A percentile compares a stretch with the other conserved stretches of the same genome.
phyloP scores from a whole-genome alignment of 257 asterid genomes.

The Galeopsis tetrahit region DNA sequence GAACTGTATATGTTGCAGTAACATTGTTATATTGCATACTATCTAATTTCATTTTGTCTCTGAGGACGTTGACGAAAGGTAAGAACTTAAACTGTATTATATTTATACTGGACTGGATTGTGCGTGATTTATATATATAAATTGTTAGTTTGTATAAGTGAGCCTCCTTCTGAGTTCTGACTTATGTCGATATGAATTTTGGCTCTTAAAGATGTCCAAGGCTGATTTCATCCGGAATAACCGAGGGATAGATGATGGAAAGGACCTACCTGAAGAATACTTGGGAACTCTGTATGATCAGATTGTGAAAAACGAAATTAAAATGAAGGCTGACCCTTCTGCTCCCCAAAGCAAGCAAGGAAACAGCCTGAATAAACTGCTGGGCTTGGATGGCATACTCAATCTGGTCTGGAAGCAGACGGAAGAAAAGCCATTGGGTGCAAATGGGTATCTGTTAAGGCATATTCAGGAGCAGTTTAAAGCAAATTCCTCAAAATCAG shows the following conservation, averaged over 20 bases:
- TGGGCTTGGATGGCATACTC: slow-evolving; percentile 96
- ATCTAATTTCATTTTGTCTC: slow-evolving; percentile 11
- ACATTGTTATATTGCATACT: not conserved
- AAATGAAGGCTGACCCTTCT: slow-evolving; percentile 83
- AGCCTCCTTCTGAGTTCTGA: slow-evolving; percentile 42
- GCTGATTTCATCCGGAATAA: slow-evolving; percentile 98
- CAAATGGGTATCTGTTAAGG: slow-evolving; percentile 81
- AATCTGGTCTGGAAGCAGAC: slow-evolving; percentile 97
- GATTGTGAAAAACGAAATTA: slow-evolving; percentile 93
- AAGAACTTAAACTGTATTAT: slow-evolving; percentile 12
- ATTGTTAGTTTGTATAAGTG: slow-evolving; percentile 25
- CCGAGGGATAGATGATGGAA: slow-evolving; percentile 95
- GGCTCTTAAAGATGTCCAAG: slow-evolving; percentile 79
- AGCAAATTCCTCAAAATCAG: slow-evolving; percentile 91
- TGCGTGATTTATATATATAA: slow-evolving; percentile 23
- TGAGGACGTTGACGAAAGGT: slow-evolving; percentile 10
- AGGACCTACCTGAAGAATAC: slow-evolving; percentile 92
- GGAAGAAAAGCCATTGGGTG: slow-evolving; percentile 94
- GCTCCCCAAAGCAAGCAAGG: slow-evolving; percentile 89
- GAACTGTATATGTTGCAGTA: not conserved
- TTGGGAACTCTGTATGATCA: slow-evolving; percentile 91
- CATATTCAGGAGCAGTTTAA: slow-evolving; percentile 97
- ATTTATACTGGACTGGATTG: slow-evolving; percentile 8
- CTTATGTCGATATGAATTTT: slow-evolving; percentile 45
- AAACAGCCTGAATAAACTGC: slow-evolving; percentile 80